Conservation (phyloP, 2,329 filamentous ascomycete genomes). For the Monosporascus ibericus region DNA sequence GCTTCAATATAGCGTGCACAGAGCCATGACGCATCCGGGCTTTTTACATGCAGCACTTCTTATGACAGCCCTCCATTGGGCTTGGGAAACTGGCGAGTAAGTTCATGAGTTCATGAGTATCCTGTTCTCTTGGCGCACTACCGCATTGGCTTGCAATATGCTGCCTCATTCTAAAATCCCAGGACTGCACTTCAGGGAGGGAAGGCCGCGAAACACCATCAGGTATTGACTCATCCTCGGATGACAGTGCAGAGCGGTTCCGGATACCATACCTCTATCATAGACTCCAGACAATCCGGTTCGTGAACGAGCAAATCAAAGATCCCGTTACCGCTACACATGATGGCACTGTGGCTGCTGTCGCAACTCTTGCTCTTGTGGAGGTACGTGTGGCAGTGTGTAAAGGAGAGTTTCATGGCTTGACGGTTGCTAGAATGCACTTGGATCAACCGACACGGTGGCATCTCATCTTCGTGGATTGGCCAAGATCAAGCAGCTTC, state of each 20-base stretch:
- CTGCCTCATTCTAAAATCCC: neutral
- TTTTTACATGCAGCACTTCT: constrained; percentile 40
- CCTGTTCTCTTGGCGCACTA: too few relatives aligned
- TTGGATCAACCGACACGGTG: constrained; percentile 37
- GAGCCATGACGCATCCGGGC: constrained; percentile 37
- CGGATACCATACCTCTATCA: constrained; percentile 40
- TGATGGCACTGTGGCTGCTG: constrained; percentile 37
- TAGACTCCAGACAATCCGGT: constrained; percentile 40
- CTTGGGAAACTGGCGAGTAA: constrained; percentile 36
- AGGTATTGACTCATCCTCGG: neutral
- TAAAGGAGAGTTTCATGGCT: neutral
- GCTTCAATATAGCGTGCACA: constrained; percentile 30
- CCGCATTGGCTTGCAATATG: neutral
- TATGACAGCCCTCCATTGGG: constrained; percentile 39
- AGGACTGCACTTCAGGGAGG: neutral
- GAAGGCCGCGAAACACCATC: too few relatives aligned
- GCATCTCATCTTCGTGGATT: constrained; percentile 36
- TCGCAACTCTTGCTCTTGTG: constrained; percentile 37
- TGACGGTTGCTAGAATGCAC: constrained; percentile 29
- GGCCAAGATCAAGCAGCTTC: constrained; percentile 26
- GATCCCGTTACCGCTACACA: constrained; percentile 30
- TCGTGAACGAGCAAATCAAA: constrained; percentile 37
- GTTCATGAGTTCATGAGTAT: neutral
- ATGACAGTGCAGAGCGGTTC: constrained; percentile 31
- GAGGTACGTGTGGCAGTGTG: constrained; percentile 28